Percentiles rank a stretch among this genome's conserved stretches.
phyloP scores from a whole-genome alignment of 177 flowering plant genomes.

The Tripterygium wilfordii region DNA sequence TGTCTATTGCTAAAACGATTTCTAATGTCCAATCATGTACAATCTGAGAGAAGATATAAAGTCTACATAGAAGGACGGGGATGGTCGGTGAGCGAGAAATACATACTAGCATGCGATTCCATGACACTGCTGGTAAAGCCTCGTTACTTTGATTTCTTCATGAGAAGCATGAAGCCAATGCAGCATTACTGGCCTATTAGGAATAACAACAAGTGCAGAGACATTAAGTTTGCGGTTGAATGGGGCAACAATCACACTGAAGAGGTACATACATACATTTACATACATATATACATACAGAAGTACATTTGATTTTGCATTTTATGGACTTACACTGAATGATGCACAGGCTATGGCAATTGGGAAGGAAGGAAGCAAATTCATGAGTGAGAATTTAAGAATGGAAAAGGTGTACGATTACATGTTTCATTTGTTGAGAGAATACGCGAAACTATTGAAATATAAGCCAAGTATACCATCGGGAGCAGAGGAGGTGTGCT shows the following conservation, averaged over 20 bases:
- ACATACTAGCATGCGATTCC: slow-evolving; percentile 38
- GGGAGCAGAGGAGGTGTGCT: slow-evolving; percentile 15
- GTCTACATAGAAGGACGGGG: slow-evolving; percentile 29
- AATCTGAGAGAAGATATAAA: slow-evolving; percentile 12
- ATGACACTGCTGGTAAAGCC: slow-evolving; percentile 26
- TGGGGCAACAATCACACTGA: slow-evolving; percentile 25
- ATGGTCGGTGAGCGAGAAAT: slow-evolving; percentile 50
- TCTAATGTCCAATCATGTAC: background rate
- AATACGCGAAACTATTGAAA: slow-evolving; percentile 31
- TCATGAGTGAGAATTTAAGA: slow-evolving; percentile 13
- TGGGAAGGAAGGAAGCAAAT: slow-evolving; percentile 21
- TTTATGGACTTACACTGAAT: too few relatives aligned
- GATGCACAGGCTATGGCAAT: slow-evolving; percentile 22
- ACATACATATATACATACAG: too few relatives aligned
- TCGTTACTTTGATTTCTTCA: slow-evolving; percentile 36
- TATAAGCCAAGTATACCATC: slow-evolving; percentile 20
- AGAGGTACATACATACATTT: slow-evolving; percentile 1
- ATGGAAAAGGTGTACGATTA: slow-evolving; percentile 33
- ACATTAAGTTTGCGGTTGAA: slow-evolving; percentile 23
- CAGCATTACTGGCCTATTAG: slow-evolving; percentile 46
- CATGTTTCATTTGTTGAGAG: slow-evolving; percentile 28
- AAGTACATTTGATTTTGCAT: too few relatives aligned
- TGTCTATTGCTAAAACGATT: background rate
- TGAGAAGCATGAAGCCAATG: slow-evolving; percentile 34
- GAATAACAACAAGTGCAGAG: slow-evolving; percentile 9